Conservation (phyloP, 1,284 basidiomycete species). For the Somion occarium region DNA sequence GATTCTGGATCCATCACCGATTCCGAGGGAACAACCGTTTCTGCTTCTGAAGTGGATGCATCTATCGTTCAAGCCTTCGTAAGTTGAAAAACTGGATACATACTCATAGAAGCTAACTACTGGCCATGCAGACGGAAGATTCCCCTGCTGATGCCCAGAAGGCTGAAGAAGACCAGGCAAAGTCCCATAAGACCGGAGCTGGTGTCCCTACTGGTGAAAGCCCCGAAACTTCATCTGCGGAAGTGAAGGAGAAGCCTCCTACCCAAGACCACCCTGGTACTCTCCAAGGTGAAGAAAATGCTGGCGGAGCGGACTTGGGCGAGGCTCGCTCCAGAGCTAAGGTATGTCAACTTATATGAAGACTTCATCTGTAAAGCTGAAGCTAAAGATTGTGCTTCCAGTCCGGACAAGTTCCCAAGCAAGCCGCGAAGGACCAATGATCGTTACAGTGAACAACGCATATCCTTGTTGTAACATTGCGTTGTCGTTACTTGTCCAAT, state of each 20-base stretch:
- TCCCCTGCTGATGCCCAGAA: slow-evolving; percentile 28
- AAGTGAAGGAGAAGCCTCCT: slow-evolving; percentile 3
- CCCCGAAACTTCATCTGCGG: neutral
- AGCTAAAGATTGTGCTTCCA: neutral
- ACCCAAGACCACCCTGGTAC: neutral
- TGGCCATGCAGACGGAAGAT: slow-evolving; percentile 25
- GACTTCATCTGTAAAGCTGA: slow-evolving; percentile 11
- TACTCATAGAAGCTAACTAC: no score
- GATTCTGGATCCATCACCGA: slow-evolving; percentile 10
- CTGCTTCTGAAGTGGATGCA: slow-evolving; percentile 11
- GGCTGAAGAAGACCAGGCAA: slow-evolving; percentile 16
- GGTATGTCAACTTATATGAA: neutral
- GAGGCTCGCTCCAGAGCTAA: slow-evolving; percentile 3
- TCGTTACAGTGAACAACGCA: no score
- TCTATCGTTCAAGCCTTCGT: slow-evolving; percentile 8
- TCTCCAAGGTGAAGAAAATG: neutral
- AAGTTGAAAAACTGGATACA: no score
- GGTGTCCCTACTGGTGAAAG: neutral
- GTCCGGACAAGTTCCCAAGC: slow-evolving; percentile 22
- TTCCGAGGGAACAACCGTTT: slow-evolving; percentile 13
- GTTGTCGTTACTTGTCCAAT: neutral
- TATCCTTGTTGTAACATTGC: neutral
- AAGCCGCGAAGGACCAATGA: slow-evolving; percentile 11
- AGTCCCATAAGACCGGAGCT: neutral
- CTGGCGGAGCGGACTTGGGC: neutral